Base-by-base conservation (phyloP, 148 eudicot genomes). In the Fallopia convolvulus region DNA sequence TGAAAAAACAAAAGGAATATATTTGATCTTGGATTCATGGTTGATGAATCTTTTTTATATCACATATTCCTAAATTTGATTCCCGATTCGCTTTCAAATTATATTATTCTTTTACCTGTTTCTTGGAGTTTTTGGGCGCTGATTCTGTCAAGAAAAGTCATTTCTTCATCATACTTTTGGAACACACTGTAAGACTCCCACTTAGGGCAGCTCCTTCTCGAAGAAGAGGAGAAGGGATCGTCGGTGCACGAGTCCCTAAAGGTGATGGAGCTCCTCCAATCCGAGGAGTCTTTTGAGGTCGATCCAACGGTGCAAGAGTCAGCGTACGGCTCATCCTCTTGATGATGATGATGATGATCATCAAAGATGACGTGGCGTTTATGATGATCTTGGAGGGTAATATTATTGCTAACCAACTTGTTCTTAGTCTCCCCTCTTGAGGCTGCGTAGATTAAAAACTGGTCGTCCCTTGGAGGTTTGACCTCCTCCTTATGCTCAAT, bases 121-220 rank as follows among this genome's bases (percentile, higher is more conserved):
- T 94, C 97, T 49, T 87, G 92, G 79, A 94, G 99, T 77, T 94
- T 94, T 78, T 90, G 99, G 12, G 85, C 92, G 76, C 92, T 92
- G 47, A 94, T 88, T 82, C 89, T 78, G 60, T 91, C 97, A 7
- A 94, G 77, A 79, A 87, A 91, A 55, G 85, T 77, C 96, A 92
- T 94, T 75, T 94, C 98, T 79, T 94, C 98, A 70, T 94, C 98
- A 78, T 94, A 94, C 77, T 94, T 94, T 33, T 94, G 98, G 78
- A 90, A 94, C 3, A 94, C 89, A 32, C 96, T 87, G 81, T 92
- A 94, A 2, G 99, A 94, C 79, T 94, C 99, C 99, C 99, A 94
- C 71, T 92, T 92, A 4, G 93, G 97, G 74, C 99, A 94, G 75
- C 97, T 94, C 63, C 98, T 86, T 72, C 99, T 81, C 0, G 99